Evolutionary conservation across 2,329 filamentous ascomycete species (phyloP).

Genomic region (Neobulgaria alba): DNA sequence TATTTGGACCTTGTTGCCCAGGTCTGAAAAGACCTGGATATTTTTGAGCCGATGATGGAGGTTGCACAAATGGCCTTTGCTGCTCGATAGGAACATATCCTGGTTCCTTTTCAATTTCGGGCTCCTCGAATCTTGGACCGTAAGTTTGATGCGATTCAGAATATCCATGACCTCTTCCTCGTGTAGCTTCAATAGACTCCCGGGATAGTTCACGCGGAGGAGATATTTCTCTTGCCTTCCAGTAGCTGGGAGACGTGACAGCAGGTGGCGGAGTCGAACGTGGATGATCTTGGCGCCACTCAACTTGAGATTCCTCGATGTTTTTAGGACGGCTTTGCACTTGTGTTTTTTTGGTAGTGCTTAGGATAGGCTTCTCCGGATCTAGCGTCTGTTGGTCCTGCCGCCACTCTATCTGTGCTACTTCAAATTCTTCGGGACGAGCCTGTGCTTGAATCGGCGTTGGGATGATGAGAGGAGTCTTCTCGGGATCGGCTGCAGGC

Average conservation of each 20-base stretch:
- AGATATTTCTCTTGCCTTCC: slow-evolving; percentile 8
- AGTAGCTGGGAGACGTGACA: slow-evolving; percentile 3
- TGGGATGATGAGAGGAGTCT: no score
- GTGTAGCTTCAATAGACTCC: no score
- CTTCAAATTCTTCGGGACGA: no score
- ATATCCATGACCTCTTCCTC: slow-evolving; percentile 7
- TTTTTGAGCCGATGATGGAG: slow-evolving; percentile 42
- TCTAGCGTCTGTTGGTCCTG: no score
- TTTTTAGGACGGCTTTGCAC: slow-evolving; percentile 5
- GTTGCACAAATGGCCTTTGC: slow-evolving; percentile 24
- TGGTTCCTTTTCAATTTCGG: slow-evolving; percentile 2
- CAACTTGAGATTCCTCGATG: slow-evolving; percentile 17
- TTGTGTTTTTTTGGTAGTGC: no score
- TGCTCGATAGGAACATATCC: slow-evolving; percentile 1
- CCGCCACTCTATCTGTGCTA: no score
- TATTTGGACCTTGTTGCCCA: slow-evolving; percentile 18
- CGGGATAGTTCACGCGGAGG: slow-evolving; percentile 14
- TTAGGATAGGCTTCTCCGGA: no score
- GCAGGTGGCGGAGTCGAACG: slow-evolving; percentile 8
- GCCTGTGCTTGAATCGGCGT: no score
- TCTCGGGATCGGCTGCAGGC: no score
- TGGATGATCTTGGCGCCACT: slow-evolving; percentile 19
- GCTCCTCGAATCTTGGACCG: slow-evolving; percentile 1
- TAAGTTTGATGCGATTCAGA: slow-evolving; percentile 6
- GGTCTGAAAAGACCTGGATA: slow-evolving; percentile 40